These are phyloP conservation scores for Apiotrichum laibachii DNA, from an alignment of 1,284 basidiomycete species.

Conservation along the genomic window DNA sequence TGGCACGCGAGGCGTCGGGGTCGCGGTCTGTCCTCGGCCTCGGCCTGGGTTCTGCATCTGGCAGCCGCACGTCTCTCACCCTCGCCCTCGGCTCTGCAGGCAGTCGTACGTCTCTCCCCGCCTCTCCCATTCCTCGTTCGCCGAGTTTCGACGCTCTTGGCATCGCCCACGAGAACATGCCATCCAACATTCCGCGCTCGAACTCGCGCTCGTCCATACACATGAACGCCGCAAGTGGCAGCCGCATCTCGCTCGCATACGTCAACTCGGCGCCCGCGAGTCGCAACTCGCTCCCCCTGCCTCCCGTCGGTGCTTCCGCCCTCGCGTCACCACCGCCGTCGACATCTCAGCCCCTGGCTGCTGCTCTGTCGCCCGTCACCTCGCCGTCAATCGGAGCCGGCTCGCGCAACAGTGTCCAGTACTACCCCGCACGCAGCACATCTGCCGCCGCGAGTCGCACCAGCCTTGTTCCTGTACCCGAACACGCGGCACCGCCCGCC, in stretches of 20 bases:
- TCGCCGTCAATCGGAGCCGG: background rate
- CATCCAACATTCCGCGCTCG: background rate
- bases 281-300: background rate
- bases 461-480: background rate
- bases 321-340: background rate
- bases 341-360: background rate
- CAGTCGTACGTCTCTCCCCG: too few species aligned
- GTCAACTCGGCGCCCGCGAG: background rate
- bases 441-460: background rate
- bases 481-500: background rate
- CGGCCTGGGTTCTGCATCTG: background rate
- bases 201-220: background rate
- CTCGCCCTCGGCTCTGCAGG: too few species aligned
- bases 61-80: background rate
- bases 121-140: background rate
- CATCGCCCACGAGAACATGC: background rate
- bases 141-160: background rate
- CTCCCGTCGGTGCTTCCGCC: background rate
- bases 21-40: background rate
- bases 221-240: background rate
- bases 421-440: background rate
- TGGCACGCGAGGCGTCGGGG: background rate
- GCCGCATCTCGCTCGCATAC: constrained; percentile 1
- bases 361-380: background rate
- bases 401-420: background rate